Conservation (phyloP, 1,284 basidiomycete genomes). For the Rhodotorula sp. region DNA sequence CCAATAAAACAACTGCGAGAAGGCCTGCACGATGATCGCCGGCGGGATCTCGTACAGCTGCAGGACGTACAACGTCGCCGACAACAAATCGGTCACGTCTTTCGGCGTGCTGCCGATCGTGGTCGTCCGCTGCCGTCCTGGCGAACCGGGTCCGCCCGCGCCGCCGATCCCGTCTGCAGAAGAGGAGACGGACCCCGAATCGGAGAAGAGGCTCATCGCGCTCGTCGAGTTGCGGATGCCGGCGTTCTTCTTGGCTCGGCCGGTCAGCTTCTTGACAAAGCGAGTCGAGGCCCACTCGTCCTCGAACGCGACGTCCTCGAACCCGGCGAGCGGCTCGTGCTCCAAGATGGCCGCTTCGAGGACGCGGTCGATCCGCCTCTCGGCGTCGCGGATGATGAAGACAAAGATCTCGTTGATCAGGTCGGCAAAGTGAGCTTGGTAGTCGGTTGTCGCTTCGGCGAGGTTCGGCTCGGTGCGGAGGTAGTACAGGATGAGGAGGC, state of each 20-base stretch:
- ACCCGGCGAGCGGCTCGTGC: slow-evolving; percentile 69
- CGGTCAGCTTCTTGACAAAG: slow-evolving; percentile 69
- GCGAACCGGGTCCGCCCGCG: neutral
- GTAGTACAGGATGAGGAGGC: slow-evolving; percentile 82
- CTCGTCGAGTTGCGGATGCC: slow-evolving; percentile 17
- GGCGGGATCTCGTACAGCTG: slow-evolving; percentile 89
- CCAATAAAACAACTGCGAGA: slow-evolving; percentile 95
- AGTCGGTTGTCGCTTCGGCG: slow-evolving; percentile 24
- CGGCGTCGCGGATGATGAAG: slow-evolving; percentile 89
- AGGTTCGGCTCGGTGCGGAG: slow-evolving; percentile 67
- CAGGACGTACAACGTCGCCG: slow-evolving; percentile 81
- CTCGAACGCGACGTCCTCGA: slow-evolving; percentile 84
- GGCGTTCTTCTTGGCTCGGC: slow-evolving; percentile 59
- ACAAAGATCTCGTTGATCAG: slow-evolving; percentile 94
- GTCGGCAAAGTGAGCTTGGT: slow-evolving; percentile 60
- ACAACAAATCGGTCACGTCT: slow-evolving; percentile 75
- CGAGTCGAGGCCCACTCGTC: slow-evolving; percentile 75
- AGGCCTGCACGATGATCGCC: slow-evolving; percentile 79
- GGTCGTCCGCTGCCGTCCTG: neutral
- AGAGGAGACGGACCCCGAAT: neutral
- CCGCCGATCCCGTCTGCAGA: neutral
- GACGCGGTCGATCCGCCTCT: slow-evolving; percentile 80
- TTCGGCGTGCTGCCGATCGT: slow-evolving; percentile 51
- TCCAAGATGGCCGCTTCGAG: slow-evolving; percentile 83
- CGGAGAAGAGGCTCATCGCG: slow-evolving; percentile 28